Conservation (phyloP, 75 land plant species). For the Adiantum capillusveneris region DNA sequence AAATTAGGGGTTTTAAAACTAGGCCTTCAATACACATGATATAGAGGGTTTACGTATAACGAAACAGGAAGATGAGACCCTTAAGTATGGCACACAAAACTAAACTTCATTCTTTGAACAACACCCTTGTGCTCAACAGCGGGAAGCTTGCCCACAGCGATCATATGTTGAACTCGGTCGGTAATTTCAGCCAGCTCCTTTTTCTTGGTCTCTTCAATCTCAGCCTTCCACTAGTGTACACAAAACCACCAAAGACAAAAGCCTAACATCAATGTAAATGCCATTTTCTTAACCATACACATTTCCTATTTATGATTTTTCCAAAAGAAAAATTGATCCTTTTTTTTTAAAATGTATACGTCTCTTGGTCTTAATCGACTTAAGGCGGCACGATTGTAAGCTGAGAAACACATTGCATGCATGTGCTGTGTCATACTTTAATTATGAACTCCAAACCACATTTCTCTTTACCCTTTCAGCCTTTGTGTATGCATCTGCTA, state of each 20-base stretch:
- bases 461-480: conserved; percentile 39
- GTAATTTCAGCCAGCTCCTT: conserved; percentile 30
- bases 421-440: not conserved
- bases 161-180: conserved; percentile 36
- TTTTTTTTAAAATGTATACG: too few species aligned
- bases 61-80: not conserved
- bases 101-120: conserved; percentile 20
- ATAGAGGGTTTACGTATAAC: not conserved
- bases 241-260: too few species aligned
- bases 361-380: too few species aligned
- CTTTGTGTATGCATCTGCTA: conserved; percentile 31
- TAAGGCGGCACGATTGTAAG: too few species aligned
- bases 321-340: too few species aligned
- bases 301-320: too few species aligned
- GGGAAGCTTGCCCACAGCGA: conserved; percentile 35
- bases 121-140: conserved; percentile 21
- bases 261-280: too few species aligned
- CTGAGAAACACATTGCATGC: not conserved
- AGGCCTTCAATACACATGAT: too few species aligned
- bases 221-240: conserved; percentile 24
- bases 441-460: too few species aligned
- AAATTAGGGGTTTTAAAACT: too few species aligned
- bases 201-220: conserved; percentile 35
- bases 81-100: conserved; percentile 23
- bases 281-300: too few species aligned